phyloP scores from a whole-genome alignment of 2,329 filamentous ascomycete genomes.

The Fusarium annulatum region DNA sequence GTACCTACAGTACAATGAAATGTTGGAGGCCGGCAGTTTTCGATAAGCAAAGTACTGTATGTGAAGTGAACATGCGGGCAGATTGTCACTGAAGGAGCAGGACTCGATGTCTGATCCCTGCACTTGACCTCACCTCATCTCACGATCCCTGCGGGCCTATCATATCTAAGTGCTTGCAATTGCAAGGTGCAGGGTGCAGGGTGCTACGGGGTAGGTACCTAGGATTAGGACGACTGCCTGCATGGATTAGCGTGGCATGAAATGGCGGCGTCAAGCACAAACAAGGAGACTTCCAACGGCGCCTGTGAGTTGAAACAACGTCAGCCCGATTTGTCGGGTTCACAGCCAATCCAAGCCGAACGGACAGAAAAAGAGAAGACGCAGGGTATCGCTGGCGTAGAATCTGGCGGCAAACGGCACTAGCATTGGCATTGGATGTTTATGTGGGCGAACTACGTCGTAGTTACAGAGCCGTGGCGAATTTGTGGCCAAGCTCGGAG shows the following conservation, averaged over 20 bases:
- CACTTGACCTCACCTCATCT: not conserved
- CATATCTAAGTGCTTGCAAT: not conserved
- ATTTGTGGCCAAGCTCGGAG: not conserved
- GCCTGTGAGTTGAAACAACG: not conserved
- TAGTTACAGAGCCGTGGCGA: not conserved
- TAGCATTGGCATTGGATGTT: not conserved
- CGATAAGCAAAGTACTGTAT: not conserved
- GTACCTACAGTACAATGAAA: not conserved
- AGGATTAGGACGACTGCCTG: not conserved
- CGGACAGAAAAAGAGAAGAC: not conserved
- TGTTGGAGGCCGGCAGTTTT: not conserved
- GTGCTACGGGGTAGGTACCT: not conserved
- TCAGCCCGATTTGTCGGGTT: conserved; percentile 3
- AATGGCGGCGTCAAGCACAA: not conserved
- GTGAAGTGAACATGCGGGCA: not conserved
- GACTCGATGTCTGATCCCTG: not conserved
- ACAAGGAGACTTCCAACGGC: conserved; percentile 1
- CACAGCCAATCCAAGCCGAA: not conserved
- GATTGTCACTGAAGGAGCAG: not conserved
- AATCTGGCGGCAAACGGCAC: not conserved
- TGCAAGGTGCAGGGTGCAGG: not conserved
- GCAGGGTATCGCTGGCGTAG: not conserved
- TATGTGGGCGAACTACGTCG: not conserved
- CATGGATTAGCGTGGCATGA: not conserved
- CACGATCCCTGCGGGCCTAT: not conserved